A percentile compares a stretch with the other conserved stretches of the same genome.
Evolutionary conservation across 805 yeast species (phyloP).

Genomic region (Lipomyces mesembrius): DNA sequence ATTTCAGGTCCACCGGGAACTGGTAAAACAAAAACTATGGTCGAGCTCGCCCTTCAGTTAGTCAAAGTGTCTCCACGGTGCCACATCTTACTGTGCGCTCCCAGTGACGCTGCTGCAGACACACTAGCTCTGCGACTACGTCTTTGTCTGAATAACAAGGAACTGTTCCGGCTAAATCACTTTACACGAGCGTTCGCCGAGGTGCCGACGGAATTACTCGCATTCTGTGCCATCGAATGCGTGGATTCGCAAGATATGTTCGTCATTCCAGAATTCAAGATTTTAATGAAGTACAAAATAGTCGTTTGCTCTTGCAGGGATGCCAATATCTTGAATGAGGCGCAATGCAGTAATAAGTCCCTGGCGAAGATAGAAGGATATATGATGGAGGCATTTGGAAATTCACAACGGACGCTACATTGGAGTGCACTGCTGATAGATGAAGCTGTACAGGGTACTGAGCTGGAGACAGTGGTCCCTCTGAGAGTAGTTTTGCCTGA

Average conservation of each 20-base stretch:
- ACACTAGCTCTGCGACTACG: slow-evolving; percentile 32
- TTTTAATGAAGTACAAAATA: slow-evolving; percentile 21
- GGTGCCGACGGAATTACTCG: slow-evolving; percentile 27
- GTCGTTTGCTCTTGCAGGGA: slow-evolving; percentile 36
- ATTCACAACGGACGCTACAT: slow-evolving; percentile 13
- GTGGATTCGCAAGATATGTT: slow-evolving; percentile 31
- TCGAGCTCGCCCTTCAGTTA: slow-evolving; percentile 33
- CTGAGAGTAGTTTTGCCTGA: slow-evolving; percentile 29
- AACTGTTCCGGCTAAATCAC: slow-evolving; percentile 27
- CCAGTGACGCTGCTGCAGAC: slow-evolving; percentile 37
- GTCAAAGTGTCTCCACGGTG: slow-evolving; percentile 6
- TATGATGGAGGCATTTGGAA: slow-evolving; percentile 24
- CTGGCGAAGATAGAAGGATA: slow-evolving; percentile 17
- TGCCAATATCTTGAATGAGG: slow-evolving; percentile 25
- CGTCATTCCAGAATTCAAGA: slow-evolving; percentile 24
- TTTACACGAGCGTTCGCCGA: slow-evolving; percentile 27
- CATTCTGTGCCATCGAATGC: slow-evolving; percentile 27
- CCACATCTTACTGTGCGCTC: slow-evolving; percentile 33
- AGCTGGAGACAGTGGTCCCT: slow-evolving; percentile 30
- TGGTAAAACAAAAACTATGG: slow-evolving; percentile 36
- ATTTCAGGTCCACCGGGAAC: slow-evolving; percentile 37
- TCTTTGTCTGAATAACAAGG: slow-evolving; percentile 19
- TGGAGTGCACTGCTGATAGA: slow-evolving; percentile 35
- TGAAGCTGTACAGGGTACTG: slow-evolving; percentile 37
- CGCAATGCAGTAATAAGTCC: slow-evolving; percentile 27